Base-by-base conservation (phyloP, 1,284 basidiomycete species). In the Chalciporus piperatoides region DNA sequence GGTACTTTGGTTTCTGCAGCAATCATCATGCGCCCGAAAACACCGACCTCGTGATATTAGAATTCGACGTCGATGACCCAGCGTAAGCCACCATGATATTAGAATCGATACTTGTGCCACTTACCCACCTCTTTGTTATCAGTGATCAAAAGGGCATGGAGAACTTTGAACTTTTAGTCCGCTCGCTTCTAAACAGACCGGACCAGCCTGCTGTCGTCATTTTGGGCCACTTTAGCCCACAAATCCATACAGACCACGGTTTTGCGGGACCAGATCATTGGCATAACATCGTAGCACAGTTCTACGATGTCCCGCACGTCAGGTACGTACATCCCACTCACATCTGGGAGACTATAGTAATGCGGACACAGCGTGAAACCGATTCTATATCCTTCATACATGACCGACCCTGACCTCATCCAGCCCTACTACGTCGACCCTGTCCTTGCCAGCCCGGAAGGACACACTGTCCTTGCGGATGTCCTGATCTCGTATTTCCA, bases 221-320 rank as follows among this genome's bases (percentile, higher is more conserved):
- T 52, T 81, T 97, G 21, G 94, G 94, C 3, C 93, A 97, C 71
- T 97, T 97, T 64, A 82, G 82, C 51, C 88, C 92, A 0, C 91
- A 97, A 62, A 65, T 86, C 2, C 88, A 93, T 61, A 74, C 80
- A 44, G 73, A 80, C 35, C 76, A 90, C 60, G 92, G 92, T 1
- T 95, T 90, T 63, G 81, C 82, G 5, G 92, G 94, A 2, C 88
- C 92, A 1, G 93, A 96, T 62, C 81, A 91, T 58, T 82, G 83
- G 74, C 94, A 97, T 68, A 85, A 79, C 56, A 74, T 88, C 46
- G 92, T 97, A 3, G 90, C 94, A 0, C 92, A 95, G 64, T 97
- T 93, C 71, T 97, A 97, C 72, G 94, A 97, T 64, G 80, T 97
- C 25, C 92, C 94, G 0, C 90, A 97, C 66, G 74, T 97, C 61